Percentiles rank a stretch among this genome's conserved stretches.
Evolutionary conservation across 345 rosid species (phyloP).

Genomic region (Sonneratia caseolaris): DNA sequence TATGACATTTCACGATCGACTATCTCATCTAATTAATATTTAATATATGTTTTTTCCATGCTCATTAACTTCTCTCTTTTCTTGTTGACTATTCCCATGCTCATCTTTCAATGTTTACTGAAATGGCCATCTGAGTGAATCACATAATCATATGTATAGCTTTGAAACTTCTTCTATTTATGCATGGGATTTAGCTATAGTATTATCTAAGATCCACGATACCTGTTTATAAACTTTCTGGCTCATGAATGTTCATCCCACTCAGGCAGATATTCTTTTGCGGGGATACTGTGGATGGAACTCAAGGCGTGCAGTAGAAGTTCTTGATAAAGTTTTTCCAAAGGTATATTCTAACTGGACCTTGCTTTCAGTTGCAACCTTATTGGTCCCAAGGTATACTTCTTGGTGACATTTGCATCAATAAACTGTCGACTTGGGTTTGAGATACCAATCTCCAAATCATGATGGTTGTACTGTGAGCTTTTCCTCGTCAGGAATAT

Average conservation of each 20-base stretch:
- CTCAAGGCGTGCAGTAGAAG: constrained; percentile 62
- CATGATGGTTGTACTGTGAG: too few relatives aligned
- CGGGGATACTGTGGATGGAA: constrained; percentile 92
- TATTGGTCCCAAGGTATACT: background rate
- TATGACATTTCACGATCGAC: too few relatives aligned
- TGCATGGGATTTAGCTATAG: background rate
- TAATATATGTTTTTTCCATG: background rate
- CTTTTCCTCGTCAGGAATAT: too few relatives aligned
- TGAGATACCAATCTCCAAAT: background rate
- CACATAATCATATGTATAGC: background rate
- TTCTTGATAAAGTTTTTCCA: constrained; percentile 63
- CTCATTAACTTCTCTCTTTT: background rate
- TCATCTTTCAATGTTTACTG: background rate
- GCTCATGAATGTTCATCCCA: background rate
- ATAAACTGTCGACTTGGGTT: background rate
- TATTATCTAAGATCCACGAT: background rate
- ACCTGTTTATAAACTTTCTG: background rate
- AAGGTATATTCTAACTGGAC: constrained; percentile 33
- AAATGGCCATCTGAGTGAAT: background rate
- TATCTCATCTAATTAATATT: background rate
- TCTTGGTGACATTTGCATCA: background rate
- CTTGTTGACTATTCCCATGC: too few relatives aligned
- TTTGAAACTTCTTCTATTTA: background rate
- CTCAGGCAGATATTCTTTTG: constrained; percentile 68
- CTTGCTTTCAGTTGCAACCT: background rate